Base-by-base conservation (phyloP, 2,329 filamentous ascomycete genomes). In the Parasarocladium wereldwijsianum region DNA sequence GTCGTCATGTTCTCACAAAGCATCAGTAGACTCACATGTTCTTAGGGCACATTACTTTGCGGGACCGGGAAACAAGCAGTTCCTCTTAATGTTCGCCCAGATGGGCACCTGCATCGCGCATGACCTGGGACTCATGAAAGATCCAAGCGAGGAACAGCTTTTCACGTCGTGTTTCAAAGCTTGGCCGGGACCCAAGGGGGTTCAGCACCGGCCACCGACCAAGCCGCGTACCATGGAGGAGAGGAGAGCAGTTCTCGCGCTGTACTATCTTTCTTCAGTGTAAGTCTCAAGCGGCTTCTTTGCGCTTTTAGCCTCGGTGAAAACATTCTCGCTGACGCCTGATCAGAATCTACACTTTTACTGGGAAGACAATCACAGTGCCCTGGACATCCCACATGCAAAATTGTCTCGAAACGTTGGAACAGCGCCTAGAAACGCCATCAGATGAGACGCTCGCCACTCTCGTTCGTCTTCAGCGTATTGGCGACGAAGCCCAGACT, bases 371-470 rank as follows among this genome's bases (percentile, higher is more conserved):
- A 29, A 66, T 73, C 31, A 41, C 57, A 2, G 50, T 76, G 28
- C 55, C 52, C 3, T 78, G 71, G 71, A 72, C 62, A 1, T 39
- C 60, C 2, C 60, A 71, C 30, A 62, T 76, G 54, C 68, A 73
- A 17, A 67, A 74, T 20, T 67, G 60, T 20, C 49, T 76, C 1
- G 45, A 55, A 4, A 38, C 55, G 2, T 47, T 77, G 0, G 49
- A 54, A 4, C 48, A 56, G 11, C 47, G 55, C 2, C 54, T 54
- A 6, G 63, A 72, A 32, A 53, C 52, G 15, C 49, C 57, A 0
- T 55, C 57, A 2, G 71, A 77, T 40, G 50, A 54, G 17, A 39
- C 66, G 2, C 51, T 76, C 1, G 43, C 41, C 3, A 31, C 47
- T 1, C 39, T 55, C 8, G 33, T 55, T 14, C 51, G 43, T 16